These are phyloP conservation scores for Akanthomyces lecanii DNA, from an alignment of 2,329 filamentous ascomycete species.

Conservation along the genomic window DNA sequence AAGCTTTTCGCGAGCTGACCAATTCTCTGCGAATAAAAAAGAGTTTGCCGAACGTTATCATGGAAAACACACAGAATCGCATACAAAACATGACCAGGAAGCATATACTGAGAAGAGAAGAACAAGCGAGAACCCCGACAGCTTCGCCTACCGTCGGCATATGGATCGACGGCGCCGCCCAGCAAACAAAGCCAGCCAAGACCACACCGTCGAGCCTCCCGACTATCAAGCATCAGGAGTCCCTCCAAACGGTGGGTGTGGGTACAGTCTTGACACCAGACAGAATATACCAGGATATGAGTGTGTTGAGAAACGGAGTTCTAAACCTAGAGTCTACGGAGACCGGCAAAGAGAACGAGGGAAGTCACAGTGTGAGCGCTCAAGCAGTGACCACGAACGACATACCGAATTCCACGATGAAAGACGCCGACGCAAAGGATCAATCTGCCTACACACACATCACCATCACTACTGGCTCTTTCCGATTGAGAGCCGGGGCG, in stretches of 20 bases:
- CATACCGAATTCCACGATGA: constrained; percentile 16
- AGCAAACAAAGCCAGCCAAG: neutral
- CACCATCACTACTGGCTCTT: constrained; percentile 59
- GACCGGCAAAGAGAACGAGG: constrained; percentile 6
- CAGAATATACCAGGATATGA: neutral
- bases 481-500: constrained; percentile 22
- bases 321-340: neutral
- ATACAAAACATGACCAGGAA: neutral
- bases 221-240: neutral
- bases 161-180: neutral
- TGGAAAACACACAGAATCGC: neutral
- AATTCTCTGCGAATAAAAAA: constrained; percentile 2
- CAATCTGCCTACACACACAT: constrained; percentile 53
- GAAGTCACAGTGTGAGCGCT: neutral
- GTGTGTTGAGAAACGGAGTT: neutral
- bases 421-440: constrained; percentile 21
- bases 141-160: neutral
- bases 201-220: neutral
- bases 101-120: neutral
- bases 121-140: neutral
- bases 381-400: neutral
- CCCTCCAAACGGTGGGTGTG: neutral
- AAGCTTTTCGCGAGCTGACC: constrained; percentile 36
- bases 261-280: neutral
- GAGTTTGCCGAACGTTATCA: neutral